A percentile compares a stretch with the other conserved stretches of the same genome.
Evolutionary conservation across 129 eudicot species (phyloP).

Genomic region (Pittosporum tobira): DNA sequence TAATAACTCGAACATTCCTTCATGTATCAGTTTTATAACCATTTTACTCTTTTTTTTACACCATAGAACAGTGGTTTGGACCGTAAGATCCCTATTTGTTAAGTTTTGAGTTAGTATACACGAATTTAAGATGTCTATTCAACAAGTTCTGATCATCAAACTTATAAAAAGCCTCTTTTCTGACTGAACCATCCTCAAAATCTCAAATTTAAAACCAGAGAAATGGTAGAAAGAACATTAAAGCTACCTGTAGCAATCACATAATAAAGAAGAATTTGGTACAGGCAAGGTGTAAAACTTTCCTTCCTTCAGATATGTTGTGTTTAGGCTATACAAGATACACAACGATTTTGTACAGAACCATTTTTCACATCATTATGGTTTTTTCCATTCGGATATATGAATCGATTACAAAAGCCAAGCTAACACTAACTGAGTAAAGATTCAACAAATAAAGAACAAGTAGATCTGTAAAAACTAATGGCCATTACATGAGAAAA

Average conservation of each 20-base stretch:
- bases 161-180: no score
- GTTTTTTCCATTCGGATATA: constrained; percentile 12
- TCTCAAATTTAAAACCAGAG: neutral
- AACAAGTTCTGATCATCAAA: no score
- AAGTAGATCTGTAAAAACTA: constrained; percentile 18
- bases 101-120: no score
- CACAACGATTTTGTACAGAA: constrained; percentile 4
- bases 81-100: no score
- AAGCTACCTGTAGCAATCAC: neutral
- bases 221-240: neutral
- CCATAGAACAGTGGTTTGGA: no score
- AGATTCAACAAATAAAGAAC: constrained; percentile 29
- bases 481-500: constrained; percentile 13
- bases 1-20: no score
- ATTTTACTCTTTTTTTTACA: no score
- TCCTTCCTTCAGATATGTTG: no score
- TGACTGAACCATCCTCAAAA: no score
- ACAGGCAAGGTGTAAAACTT: no score
- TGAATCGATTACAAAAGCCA: constrained; percentile 7
- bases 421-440: neutral
- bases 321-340: neutral
- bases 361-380: constrained; percentile 21
- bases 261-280: neutral
- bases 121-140: no score
- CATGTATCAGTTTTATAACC: no score